Conservation (phyloP, 2,329 filamentous ascomycete genomes). For the Moelleriella libera region DNA sequence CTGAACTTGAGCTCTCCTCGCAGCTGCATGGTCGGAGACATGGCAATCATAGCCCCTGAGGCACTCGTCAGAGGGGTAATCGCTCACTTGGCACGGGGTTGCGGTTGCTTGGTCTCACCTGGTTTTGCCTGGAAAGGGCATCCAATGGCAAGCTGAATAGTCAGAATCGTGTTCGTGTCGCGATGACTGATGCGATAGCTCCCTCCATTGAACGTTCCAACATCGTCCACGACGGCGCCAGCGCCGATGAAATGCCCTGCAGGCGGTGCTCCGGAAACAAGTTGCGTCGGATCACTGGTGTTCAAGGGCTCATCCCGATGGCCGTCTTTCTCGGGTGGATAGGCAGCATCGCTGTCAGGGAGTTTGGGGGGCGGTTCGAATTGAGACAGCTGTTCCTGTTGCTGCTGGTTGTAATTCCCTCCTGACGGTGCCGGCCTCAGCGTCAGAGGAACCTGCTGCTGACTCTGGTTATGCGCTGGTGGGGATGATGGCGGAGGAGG, state of each 20-base stretch:
- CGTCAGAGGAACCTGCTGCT: conserved; percentile 8
- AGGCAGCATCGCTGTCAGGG: conserved; percentile 8
- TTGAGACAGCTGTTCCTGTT: conserved; percentile 10
- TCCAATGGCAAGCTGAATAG: conserved; percentile 77
- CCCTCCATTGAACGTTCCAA: conserved; percentile 95
- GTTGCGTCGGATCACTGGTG: conserved; percentile 13
- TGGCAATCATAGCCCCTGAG: conserved; percentile 77
- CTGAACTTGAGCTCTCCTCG: conserved; percentile 75
- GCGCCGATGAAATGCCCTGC: conserved; percentile 50
- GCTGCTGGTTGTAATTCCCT: conserved; percentile 3
- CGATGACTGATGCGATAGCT: conserved; percentile 88
- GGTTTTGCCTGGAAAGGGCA: conserved; percentile 74
- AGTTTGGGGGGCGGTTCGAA: conserved; percentile 14
- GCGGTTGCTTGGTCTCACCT: conserved; percentile 24
- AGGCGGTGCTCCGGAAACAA: conserved; percentile 24
- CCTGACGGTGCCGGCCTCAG: conserved; percentile 12
- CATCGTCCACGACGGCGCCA: conserved; percentile 55
- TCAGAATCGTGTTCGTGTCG: conserved; percentile 80
- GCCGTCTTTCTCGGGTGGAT: conserved; percentile 15
- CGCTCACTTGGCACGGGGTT: neutral
- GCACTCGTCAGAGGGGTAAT: neutral
- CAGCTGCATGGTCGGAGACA: conserved; percentile 78
- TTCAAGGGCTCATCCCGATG: conserved; percentile 10
- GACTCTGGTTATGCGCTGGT: conserved; percentile 5
- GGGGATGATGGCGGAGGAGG: conserved; percentile 9